Evolutionary conservation across 192 early-diverging fungal species (phyloP).

Genomic region (Helicostylum pulchrum): DNA sequence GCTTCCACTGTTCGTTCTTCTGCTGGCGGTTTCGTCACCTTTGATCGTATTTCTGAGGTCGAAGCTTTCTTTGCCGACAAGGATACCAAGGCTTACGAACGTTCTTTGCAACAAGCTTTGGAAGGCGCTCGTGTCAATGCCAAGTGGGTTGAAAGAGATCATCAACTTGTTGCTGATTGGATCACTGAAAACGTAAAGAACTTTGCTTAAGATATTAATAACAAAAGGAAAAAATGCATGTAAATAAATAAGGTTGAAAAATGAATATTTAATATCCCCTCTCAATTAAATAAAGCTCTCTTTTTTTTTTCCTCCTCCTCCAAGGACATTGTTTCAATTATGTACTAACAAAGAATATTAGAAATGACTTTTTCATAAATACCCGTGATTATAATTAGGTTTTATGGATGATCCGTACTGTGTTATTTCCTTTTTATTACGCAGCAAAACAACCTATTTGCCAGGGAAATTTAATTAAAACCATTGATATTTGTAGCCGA

Average conservation of each 20-base stretch:
- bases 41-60: conserved; percentile 62
- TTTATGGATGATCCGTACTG: too few relatives aligned
- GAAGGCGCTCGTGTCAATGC: conserved; percentile 64
- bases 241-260: background rate
- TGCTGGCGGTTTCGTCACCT: conserved; percentile 41
- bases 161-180: conserved; percentile 25
- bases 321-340: too few relatives aligned
- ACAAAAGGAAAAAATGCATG: background rate
- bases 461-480: too few relatives aligned
- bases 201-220: conserved; percentile 4
- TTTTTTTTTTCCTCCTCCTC: too few relatives aligned
- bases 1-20: conserved; percentile 43
- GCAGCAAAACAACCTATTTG: too few relatives aligned
- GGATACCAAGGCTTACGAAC: conserved; percentile 58
- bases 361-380: too few relatives aligned
- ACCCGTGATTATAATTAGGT: too few relatives aligned
- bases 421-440: too few relatives aligned
- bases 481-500: too few relatives aligned
- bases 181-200: conserved; percentile 6
- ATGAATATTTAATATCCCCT: too few relatives aligned
- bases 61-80: conserved; percentile 62
- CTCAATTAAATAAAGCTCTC: too few relatives aligned
- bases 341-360: too few relatives aligned
- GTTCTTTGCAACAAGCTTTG: conserved; percentile 69
- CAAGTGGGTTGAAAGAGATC: conserved; percentile 42